Evolutionary conservation across 768 basidiomycete genomes (phyloP).

Genomic region (Harrya chromipes): DNA sequence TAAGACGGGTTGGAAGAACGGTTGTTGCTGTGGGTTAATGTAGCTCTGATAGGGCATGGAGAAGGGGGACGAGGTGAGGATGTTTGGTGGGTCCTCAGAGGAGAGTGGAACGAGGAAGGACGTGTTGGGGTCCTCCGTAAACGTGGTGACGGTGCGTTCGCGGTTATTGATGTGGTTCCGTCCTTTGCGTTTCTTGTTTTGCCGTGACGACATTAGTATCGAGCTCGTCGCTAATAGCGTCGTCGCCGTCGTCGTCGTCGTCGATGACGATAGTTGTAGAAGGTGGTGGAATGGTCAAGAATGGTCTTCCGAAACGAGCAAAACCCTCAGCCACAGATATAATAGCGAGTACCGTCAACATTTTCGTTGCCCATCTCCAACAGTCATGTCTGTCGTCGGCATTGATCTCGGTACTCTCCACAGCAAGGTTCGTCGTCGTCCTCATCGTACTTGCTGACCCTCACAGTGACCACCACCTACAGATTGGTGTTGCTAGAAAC

Average conservation of each 20-base stretch:
- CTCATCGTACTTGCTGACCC: background rate
- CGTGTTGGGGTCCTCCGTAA: conserved; percentile 57
- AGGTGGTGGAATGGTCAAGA: conserved; percentile 27
- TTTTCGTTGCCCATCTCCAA: background rate
- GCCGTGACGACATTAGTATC: conserved; percentile 50
- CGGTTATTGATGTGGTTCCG: conserved; percentile 52
- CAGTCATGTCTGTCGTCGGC: conserved; percentile 85
- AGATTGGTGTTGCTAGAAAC: conserved; percentile 95
- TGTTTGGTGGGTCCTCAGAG: conserved; percentile 48
- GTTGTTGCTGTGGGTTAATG: conserved; percentile 29
- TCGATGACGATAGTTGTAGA: conserved; percentile 10
- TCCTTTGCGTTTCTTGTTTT: conserved; percentile 62
- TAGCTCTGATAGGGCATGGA: conserved; percentile 37
- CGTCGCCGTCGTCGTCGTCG: background rate
- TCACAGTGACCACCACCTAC: background rate
- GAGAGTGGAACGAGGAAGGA: conserved; percentile 50
- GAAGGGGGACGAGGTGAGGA: conserved; percentile 40
- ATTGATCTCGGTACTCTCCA: conserved; percentile 90
- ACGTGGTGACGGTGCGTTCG: conserved; percentile 67
- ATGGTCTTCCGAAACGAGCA: conserved; percentile 22
- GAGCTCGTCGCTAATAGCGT: background rate
- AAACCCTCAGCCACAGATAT: conserved; percentile 18
- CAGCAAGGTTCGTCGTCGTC: conserved; percentile 59
- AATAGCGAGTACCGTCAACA: background rate
- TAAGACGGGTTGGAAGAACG: conserved; percentile 30